Base-by-base conservation (phyloP, 352 stramenopile genomes). In the Blastocystis sp. region DNA sequence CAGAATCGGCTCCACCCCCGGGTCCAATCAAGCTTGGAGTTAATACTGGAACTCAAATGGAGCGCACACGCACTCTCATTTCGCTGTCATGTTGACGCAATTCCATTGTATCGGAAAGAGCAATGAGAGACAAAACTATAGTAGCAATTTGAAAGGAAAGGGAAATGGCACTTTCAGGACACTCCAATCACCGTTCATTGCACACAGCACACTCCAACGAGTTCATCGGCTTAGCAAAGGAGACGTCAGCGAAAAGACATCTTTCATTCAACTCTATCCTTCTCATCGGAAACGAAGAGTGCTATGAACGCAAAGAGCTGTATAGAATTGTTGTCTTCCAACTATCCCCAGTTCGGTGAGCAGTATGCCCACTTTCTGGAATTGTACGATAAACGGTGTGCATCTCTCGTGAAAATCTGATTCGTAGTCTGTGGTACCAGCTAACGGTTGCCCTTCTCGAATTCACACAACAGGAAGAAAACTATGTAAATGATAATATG, bases 401-500 rank as follows among this genome's bases (percentile, higher is more conserved):
- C 9, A 43, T 2, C 28, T 7, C 11, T 56, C n/a, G 23, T 21
- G 11, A 7, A 1, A 66, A 52, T 11, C 17, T 81, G 9, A 81
- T 79, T 28, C 10, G 45, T 81, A 81, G 71, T 65, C 48, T 81
- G 45, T 81, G 71, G 71, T 81, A 81, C 43, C 71, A 81, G 43
- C 59, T 81, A 23, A 81, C 71, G 2, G 23, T 65, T 14, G 53
- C 71, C 19, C n/a, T 81, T 21, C 40, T 81, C 21, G 48, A 81
- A 53, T 81, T 81, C 45, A 81, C 71, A 40, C 71, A 81, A 59
- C 64, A 81, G 9, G 71, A 81, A 41, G 71, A 81, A 14, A 45
- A 81, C n/a, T 81, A 81, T 40, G 11, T 65, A 14, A 65, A 45
- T 43, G 52, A 81, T 66, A 81, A 81, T 81, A 81, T 81, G 71